phyloP scores from a whole-genome alignment of 805 yeast species.

The Yarrowia sp. region DNA sequence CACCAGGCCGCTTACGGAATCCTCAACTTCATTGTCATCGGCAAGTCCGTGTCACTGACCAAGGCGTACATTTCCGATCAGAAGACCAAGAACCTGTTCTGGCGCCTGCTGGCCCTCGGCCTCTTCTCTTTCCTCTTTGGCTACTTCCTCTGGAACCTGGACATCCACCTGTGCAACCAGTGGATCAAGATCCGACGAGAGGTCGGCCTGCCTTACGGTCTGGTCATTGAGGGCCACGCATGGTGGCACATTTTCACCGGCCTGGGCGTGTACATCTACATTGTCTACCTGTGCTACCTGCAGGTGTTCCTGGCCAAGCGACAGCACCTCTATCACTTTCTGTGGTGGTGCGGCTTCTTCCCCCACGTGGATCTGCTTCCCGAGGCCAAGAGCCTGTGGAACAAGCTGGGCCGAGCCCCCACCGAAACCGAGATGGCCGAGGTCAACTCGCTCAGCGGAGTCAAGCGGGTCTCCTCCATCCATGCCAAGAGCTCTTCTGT shows the following conservation, averaged over 20 bases:
- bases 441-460: constrained; percentile 27
- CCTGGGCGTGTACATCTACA: constrained; percentile 83
- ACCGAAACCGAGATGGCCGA: constrained; percentile 27
- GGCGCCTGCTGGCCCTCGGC: constrained; percentile 64
- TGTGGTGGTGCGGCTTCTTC: constrained; percentile 64
- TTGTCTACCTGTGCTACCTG: constrained; percentile 78
- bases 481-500: constrained; percentile 35
- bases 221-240: constrained; percentile 88
- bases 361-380: constrained; percentile 53
- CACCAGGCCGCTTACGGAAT: constrained; percentile 87
- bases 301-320: constrained; percentile 68
- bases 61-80: constrained; percentile 59
- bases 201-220: constrained; percentile 84
- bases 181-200: constrained; percentile 66
- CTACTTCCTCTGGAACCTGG: constrained; percentile 86
- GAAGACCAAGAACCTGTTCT: constrained; percentile 57
- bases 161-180: constrained; percentile 73
- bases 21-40: constrained; percentile 75
- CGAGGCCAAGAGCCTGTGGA: constrained; percentile 34
- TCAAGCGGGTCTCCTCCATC: constrained; percentile 6
- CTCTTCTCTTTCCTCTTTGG: constrained; percentile 71
- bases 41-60: constrained; percentile 63
- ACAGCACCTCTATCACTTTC: constrained; percentile 62
- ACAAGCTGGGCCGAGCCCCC: constrained; percentile 35
- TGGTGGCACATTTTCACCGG: constrained; percentile 87